These are phyloP conservation scores for Moesziomyces sp. DNA, from an alignment of 1,284 basidiomycete species.

Conservation along the genomic window DNA sequence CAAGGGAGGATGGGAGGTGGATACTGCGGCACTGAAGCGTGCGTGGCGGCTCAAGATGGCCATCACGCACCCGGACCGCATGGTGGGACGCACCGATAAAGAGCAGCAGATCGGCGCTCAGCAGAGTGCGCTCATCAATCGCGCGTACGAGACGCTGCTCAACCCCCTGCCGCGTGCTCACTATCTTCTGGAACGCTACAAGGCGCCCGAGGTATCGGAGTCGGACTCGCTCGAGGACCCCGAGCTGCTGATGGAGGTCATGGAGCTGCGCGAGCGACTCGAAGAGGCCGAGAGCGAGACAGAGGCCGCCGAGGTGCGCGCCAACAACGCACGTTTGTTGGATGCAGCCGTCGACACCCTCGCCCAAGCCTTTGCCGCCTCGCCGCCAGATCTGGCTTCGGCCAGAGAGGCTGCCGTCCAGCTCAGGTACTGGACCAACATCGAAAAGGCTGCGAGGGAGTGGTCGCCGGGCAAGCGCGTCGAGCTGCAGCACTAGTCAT, in stretches of 20 bases:
- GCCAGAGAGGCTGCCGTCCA: constrained; percentile 52
- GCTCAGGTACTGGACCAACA: constrained; percentile 66
- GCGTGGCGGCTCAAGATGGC: constrained; percentile 62
- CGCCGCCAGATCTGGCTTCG: constrained; percentile 42
- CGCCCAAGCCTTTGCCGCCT: constrained; percentile 43
- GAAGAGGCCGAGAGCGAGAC: constrained; percentile 55
- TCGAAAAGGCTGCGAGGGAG: constrained; percentile 62
- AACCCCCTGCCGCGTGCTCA: constrained; percentile 58
- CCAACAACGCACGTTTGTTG: constrained; percentile 43
- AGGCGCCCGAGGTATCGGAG: constrained; percentile 40
- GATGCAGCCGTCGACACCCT: constrained; percentile 37
- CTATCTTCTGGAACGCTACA: constrained; percentile 54
- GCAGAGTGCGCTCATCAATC: constrained; percentile 63
- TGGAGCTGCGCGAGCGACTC: constrained; percentile 62
- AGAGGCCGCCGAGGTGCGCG: constrained; percentile 53
- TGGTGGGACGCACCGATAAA: constrained; percentile 51
- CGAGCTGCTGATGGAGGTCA: constrained; percentile 63
- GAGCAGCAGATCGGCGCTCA: constrained; percentile 62
- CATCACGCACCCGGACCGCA: constrained; percentile 62
- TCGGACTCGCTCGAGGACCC: constrained; percentile 60
- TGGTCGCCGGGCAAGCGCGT: constrained; percentile 62
- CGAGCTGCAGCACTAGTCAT: constrained; percentile 53
- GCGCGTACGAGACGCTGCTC: constrained; percentile 63
- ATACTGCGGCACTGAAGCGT: constrained; percentile 50
- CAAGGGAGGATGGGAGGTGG: constrained; percentile 55